Conservation (phyloP, 139 green algal species). For the Closterium sp. region DNA sequence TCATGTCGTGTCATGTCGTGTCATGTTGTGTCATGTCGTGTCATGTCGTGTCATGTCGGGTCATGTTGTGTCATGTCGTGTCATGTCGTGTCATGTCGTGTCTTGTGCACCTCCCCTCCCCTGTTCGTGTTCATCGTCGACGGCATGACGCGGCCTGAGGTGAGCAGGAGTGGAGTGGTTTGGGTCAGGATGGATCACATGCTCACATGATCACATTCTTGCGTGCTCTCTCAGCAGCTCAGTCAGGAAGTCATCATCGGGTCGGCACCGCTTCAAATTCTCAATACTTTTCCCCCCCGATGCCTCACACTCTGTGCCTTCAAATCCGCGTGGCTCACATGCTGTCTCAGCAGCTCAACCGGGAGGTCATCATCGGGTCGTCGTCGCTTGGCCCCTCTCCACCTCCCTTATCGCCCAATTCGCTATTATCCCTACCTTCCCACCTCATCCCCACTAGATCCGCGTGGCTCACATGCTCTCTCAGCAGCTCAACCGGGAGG, state of each 20-base stretch:
- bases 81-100: no score
- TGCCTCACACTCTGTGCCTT: no score
- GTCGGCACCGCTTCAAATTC: constrained; percentile 71
- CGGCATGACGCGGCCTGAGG: constrained; percentile 73
- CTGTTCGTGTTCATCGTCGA: constrained; percentile 86
- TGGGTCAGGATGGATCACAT: no score
- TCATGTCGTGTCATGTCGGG: no score
- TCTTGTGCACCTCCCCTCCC: no score
- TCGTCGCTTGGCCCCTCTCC: constrained; percentile 69
- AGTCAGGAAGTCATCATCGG: constrained; percentile 77
- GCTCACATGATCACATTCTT: no score
- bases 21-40: no score
- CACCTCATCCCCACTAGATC: constrained; percentile 57
- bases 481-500: constrained; percentile 61
- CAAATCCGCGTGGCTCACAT: constrained; percentile 77
- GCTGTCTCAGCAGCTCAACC: constrained; percentile 56
- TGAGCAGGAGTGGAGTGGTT: no score
- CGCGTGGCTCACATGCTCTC: constrained; percentile 75
- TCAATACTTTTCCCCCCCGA: constrained; percentile 40
- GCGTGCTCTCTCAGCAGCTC: constrained; percentile 65
- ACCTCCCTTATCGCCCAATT: no score
- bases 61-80: no score
- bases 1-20: no score
- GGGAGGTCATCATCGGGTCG: constrained; percentile 78
- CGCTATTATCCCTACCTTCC: no score